phyloP scores from a whole-genome alignment of 768 basidiomycete genomes.

The Russula virescens region DNA sequence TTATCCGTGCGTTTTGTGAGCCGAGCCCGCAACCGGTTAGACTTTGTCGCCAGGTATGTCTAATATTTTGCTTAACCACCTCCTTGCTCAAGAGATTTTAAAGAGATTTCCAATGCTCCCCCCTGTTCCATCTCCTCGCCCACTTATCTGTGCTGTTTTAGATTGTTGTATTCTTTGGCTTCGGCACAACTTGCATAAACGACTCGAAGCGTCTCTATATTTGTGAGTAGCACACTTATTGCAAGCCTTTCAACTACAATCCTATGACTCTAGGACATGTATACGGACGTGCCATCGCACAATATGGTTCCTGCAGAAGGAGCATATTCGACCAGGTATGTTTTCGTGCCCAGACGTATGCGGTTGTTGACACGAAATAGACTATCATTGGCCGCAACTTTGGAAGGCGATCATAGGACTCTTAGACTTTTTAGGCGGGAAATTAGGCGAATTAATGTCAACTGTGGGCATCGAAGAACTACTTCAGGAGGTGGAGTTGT shows the following conservation, averaged over 20 bases:
- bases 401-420: conserved; percentile 55
- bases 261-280: conserved; percentile 36
- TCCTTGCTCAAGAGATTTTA: not conserved
- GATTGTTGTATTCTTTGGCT: conserved; percentile 68
- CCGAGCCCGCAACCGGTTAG: conserved; percentile 40
- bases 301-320: conserved; percentile 52
- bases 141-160: conserved; percentile 53
- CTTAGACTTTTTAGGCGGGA: conserved; percentile 51
- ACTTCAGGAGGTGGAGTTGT: conserved; percentile 45
- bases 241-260: not conserved
- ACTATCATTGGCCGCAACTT: conserved; percentile 60
- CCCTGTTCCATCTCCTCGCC: conserved; percentile 33
- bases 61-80: not conserved
- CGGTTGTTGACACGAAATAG: conserved; percentile 32
- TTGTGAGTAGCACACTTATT: conserved; percentile 36
- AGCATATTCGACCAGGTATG: conserved; percentile 50
- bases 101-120: conserved; percentile 53
- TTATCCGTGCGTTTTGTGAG: conserved; percentile 43
- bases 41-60: conserved; percentile 57
- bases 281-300: conserved; percentile 49
- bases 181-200: conserved; percentile 63
- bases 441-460: conserved; percentile 46
- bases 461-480: conserved; percentile 50
- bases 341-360: not conserved
- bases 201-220: conserved; percentile 52